Conservation (phyloP, 2,329 filamentous ascomycete genomes). For the Xylaria arbuscula region DNA sequence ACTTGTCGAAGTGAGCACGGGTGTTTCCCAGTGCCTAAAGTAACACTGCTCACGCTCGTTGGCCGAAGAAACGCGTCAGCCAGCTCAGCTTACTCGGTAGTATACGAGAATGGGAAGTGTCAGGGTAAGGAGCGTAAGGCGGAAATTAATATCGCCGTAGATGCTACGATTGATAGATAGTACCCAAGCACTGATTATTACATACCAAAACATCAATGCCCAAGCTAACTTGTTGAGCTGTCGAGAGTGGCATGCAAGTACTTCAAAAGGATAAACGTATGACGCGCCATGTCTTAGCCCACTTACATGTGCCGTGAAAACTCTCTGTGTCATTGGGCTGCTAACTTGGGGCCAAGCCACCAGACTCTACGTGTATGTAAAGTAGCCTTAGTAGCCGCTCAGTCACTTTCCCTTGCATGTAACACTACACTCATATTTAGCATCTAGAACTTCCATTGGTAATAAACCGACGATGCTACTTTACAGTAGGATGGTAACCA, state of each 20-base stretch:
- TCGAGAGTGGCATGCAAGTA: background rate
- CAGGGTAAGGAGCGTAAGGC: background rate
- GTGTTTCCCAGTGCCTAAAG: background rate
- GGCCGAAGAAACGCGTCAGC: constrained; percentile 1
- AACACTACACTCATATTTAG: no score
- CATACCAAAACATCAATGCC: background rate
- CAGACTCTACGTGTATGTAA: no score
- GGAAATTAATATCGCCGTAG: background rate
- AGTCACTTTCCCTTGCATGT: no score
- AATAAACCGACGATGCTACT: no score
- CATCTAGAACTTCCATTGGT: no score
- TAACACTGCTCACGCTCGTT: background rate
- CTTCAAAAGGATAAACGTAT: background rate
- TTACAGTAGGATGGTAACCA: no score
- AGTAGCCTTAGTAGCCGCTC: no score
- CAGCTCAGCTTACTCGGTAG: background rate
- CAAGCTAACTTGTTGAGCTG: background rate
- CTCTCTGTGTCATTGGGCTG: background rate
- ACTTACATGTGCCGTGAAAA: background rate
- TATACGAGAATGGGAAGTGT: background rate
- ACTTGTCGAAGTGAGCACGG: constrained; percentile 29
- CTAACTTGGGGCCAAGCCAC: background rate
- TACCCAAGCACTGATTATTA: background rate
- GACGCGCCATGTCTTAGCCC: background rate
- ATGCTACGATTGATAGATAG: no score